Percentiles rank a stretch among this genome's conserved stretches.
These are phyloP conservation scores for Escallonia herrerae DNA, from an alignment of 129 eudicot species.

Conservation along the genomic window DNA sequence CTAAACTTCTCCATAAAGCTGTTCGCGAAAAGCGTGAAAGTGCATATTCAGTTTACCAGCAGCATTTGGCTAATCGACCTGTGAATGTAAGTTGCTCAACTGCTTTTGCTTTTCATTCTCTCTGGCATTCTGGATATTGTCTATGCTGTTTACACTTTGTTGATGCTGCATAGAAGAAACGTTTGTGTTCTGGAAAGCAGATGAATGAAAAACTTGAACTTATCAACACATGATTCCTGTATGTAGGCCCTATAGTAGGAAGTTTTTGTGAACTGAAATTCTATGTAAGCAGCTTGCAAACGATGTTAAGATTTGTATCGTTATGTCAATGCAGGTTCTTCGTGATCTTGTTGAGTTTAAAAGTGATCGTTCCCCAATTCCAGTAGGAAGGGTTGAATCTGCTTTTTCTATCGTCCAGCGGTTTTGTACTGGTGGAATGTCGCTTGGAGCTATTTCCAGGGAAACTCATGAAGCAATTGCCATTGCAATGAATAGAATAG, in stretches of 20 bases:
- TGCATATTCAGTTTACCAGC: slow-evolving; percentile 92
- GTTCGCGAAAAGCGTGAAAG: slow-evolving; percentile 94
- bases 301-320: background rate
- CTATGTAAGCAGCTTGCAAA: background rate
- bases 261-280: too few species aligned
- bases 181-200: background rate
- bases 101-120: background rate
- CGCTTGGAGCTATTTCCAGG: slow-evolving; percentile 47
- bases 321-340: slow-evolving; percentile 52
- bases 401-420: slow-evolving; percentile 71
- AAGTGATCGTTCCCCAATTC: slow-evolving; percentile 88
- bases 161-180: too few species aligned
- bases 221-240: background rate
- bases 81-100: slow-evolving; percentile 69
- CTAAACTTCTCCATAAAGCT: slow-evolving; percentile 97
- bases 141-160: too few species aligned
- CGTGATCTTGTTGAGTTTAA: slow-evolving; percentile 95
- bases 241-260: too few species aligned
- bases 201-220: background rate
- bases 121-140: background rate
- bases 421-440: slow-evolving; percentile 56
- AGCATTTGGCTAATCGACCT: slow-evolving; percentile 94
- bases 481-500: slow-evolving; percentile 49
- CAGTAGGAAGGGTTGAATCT: slow-evolving; percentile 94
- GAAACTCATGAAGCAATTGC: slow-evolving; percentile 50